Conservation (phyloP, 768 basidiomycete genomes). For the Termitomyces sp. region DNA sequence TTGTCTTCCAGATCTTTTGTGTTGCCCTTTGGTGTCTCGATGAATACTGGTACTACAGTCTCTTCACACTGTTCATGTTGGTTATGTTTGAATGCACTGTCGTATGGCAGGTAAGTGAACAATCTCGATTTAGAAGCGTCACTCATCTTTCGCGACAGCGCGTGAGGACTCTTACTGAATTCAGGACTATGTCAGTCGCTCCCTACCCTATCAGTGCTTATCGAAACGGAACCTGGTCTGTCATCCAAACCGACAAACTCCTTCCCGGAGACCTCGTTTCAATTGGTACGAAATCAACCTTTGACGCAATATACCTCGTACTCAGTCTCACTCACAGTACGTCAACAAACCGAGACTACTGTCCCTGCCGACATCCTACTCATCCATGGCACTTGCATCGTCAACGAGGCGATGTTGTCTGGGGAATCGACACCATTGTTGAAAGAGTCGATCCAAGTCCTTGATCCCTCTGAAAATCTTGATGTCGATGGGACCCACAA, state of each 20-base stretch:
- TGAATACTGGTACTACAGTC: conserved; percentile 98
- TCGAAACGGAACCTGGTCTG: conserved; percentile 76
- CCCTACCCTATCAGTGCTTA: conserved; percentile 85
- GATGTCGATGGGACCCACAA: conserved; percentile 87
- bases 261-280: conserved; percentile 91
- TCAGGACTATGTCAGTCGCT: conserved; percentile 92
- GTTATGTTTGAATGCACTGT: conserved; percentile 98
- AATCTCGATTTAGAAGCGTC: not conserved
- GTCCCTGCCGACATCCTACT: conserved; percentile 93
- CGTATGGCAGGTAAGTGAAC: conserved; percentile 82
- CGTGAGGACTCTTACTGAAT: conserved; percentile 89
- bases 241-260: conserved; percentile 79
- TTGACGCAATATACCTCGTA: not conserved
- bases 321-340: conserved; percentile 33
- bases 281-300: conserved; percentile 44
- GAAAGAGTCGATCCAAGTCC: conserved; percentile 90
- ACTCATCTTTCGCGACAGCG: conserved; percentile 45
- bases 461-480: conserved; percentile 67
- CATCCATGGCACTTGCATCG: conserved; percentile 89
- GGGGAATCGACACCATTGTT: conserved; percentile 96
- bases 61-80: conserved; percentile 98
- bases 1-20: conserved; percentile 98
- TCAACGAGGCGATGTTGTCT: conserved; percentile 99
- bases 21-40: conserved; percentile 97
- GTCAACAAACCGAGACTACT: conserved; percentile 73